Percentiles rank a stretch among this genome's conserved stretches.
Conservation (phyloP, 179 eudicot genomes). For the Vitellaria paradoxa region DNA sequence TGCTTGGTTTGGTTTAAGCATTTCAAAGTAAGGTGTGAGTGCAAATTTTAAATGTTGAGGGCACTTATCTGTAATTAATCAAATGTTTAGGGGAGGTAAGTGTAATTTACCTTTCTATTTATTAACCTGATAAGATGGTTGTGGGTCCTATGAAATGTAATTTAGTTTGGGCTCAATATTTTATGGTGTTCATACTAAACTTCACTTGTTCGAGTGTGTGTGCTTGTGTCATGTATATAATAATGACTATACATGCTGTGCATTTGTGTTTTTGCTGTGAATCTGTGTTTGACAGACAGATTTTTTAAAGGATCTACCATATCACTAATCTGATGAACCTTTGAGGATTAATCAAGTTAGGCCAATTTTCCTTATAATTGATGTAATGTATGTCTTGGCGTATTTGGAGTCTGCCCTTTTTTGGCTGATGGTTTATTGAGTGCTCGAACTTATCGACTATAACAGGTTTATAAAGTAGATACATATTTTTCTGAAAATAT, state of each 20-base stretch:
- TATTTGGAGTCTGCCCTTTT: neutral
- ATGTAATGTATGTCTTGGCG: neutral
- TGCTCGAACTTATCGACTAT: neutral
- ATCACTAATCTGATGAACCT: neutral
- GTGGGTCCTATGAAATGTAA: neutral
- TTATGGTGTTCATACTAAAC: neutral
- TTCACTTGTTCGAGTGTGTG: neutral
- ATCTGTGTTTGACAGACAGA: neutral
- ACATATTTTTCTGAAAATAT: neutral
- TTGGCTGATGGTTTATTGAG: neutral
- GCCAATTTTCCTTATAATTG: slow-evolving; percentile 3
- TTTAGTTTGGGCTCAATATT: neutral
- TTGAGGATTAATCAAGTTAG: neutral
- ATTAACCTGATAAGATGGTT: neutral
- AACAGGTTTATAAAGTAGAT: neutral
- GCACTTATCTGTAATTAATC: no score
- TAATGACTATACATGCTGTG: neutral
- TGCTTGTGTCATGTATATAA: neutral
- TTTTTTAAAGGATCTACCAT: neutral
- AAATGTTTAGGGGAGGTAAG: no score
- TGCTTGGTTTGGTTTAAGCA: no score
- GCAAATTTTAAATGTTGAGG: no score
- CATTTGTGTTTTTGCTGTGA: neutral
- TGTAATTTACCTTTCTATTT: neutral
- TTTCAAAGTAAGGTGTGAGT: no score